These are phyloP conservation scores for Ceratonia siliqua DNA, from an alignment of 306 rosid genomes.

Conservation along the genomic window DNA sequence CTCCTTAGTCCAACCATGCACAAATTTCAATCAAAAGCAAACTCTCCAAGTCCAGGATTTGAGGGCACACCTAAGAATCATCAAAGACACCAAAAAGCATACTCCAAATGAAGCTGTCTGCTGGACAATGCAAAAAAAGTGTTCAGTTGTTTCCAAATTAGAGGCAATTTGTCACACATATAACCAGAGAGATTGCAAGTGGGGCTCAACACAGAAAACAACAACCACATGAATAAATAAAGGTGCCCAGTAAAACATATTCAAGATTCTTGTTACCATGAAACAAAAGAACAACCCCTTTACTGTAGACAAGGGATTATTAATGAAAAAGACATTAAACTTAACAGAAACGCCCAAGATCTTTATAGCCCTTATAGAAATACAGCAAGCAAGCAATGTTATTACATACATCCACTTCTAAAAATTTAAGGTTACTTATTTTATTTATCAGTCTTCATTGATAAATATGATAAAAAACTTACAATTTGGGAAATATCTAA, in stretches of 20 bases:
- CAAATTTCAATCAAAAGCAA: neutral
- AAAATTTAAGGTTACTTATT: neutral
- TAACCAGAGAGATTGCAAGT: neutral
- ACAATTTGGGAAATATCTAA: neutral
- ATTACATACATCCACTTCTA: neutral
- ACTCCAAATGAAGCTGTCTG: neutral
- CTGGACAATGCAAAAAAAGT: neutral
- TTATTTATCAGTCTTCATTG: neutral
- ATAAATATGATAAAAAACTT: neutral
- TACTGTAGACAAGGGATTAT: neutral
- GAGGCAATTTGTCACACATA: neutral
- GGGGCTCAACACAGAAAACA: neutral
- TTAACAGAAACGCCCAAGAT: neutral
- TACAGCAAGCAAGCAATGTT: neutral
- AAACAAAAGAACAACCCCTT: neutral
- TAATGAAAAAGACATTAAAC: neutral
- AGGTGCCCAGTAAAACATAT: neutral
- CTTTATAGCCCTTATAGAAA: neutral
- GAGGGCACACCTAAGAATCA: neutral
- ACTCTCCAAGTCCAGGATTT: neutral
- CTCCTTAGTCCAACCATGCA: neutral
- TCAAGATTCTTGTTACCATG: neutral
- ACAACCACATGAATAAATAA: neutral
- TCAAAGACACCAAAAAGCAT: neutral
- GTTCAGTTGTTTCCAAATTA: too few species aligned